Evolutionary conservation across 345 rosid species (phyloP).

Genomic region (Gossypium arboreum): DNA sequence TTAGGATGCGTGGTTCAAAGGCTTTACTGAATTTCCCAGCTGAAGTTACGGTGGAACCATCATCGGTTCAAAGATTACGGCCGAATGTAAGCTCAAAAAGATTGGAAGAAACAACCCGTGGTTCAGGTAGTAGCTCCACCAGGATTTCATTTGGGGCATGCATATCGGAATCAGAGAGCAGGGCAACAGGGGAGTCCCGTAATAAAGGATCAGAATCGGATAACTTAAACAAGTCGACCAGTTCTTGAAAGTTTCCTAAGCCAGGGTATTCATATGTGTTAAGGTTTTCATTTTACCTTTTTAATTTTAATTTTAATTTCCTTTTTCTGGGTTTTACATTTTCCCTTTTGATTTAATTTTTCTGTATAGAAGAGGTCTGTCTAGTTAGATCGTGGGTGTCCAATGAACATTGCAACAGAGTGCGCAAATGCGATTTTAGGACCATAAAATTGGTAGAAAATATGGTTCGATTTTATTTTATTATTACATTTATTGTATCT

Average conservation of each 20-base stretch:
- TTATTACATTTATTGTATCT: too few species aligned
- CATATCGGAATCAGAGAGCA: constrained; percentile 22
- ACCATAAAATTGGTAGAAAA: too few species aligned
- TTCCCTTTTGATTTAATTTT: neutral
- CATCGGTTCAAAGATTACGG: constrained; percentile 6
- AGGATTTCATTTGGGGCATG: neutral
- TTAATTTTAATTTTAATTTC: too few species aligned
- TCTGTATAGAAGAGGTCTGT: neutral
- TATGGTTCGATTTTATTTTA: too few species aligned
- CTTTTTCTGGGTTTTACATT: neutral
- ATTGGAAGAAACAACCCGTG: constrained; percentile 3
- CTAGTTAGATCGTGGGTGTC: neutral
- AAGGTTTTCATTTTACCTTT: too few species aligned
- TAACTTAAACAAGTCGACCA: neutral
- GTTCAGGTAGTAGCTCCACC: constrained; percentile 18
- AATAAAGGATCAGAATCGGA: constrained; percentile 2
- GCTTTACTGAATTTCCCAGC: constrained; percentile 62
- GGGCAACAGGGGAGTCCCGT: constrained; percentile 13
- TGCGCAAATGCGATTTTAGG: too few species aligned
- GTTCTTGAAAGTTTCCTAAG: neutral
- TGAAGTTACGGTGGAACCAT: constrained; percentile 25
- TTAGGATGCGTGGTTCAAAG: constrained; percentile 57
- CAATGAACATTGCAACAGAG: neutral
- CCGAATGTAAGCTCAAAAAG: neutral
- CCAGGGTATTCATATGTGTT: neutral